Conservation (phyloP, 1,284 basidiomycete species). For the Flammula alnicola region DNA sequence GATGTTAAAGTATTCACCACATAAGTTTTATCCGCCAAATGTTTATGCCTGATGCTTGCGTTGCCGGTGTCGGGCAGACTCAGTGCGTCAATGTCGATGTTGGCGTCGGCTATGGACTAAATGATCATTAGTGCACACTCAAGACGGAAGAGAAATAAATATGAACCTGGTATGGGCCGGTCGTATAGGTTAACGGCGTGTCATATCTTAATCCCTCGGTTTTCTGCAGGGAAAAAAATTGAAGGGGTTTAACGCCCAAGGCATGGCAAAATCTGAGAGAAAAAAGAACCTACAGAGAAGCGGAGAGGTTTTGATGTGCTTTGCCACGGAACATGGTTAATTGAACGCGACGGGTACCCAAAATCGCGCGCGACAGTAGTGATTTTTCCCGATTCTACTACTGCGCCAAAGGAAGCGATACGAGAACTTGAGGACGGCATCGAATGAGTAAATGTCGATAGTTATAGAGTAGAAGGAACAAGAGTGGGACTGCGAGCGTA, state of each 20-base stretch:
- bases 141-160: not conserved
- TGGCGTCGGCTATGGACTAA: not conserved
- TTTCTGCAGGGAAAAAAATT: not conserved
- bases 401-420: not conserved
- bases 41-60: not conserved
- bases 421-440: not conserved
- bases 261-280: not conserved
- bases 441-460: not conserved
- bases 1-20: too few relatives aligned
- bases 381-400: not conserved
- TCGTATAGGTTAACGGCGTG: not conserved
- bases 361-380: not conserved
- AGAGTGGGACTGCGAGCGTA: not conserved
- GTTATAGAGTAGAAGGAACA: conserved; percentile 4
- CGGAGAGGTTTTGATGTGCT: not conserved
- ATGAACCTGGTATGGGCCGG: not conserved
- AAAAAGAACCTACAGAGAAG: not conserved
- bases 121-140: not conserved
- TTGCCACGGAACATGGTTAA: not conserved
- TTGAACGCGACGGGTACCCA: conserved; percentile 4
- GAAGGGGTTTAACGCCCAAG: not conserved
- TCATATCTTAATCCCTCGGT: not conserved
- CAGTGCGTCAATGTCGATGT: not conserved
- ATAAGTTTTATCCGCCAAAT: not conserved
- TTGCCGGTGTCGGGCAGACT: not conserved